Evolutionary conservation across 306 rosid genomes (phyloP).

Genomic region (Cucurbita moschata): DNA sequence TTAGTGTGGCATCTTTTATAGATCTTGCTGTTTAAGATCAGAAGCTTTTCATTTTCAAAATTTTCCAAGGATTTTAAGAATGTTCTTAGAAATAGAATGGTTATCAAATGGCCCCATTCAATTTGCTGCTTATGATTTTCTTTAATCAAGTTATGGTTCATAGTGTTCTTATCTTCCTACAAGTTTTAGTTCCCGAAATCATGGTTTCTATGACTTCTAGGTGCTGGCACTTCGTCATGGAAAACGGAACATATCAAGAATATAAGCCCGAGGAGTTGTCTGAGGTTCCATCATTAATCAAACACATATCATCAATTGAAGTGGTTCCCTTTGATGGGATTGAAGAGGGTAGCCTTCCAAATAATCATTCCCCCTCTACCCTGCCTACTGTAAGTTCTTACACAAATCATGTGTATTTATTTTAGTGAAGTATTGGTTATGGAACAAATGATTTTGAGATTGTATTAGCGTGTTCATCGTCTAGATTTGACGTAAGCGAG

Average conservation of each 20-base stretch:
- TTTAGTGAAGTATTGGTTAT: neutral
- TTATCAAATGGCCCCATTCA: neutral
- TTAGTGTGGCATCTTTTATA: neutral
- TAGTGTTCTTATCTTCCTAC: neutral
- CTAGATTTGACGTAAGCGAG: neutral
- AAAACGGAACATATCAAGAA: constrained; percentile 4
- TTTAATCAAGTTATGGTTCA: neutral
- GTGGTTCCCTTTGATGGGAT: constrained; percentile 36
- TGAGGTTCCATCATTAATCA: constrained; percentile 45
- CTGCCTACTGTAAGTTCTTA: constrained; percentile 26
- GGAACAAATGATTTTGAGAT: neutral
- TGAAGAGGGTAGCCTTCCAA: constrained; percentile 1
- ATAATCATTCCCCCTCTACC: constrained; percentile 11
- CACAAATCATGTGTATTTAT: neutral
- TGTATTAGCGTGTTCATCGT: neutral
- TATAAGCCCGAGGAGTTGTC: constrained; percentile 9
- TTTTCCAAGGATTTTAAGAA: neutral
- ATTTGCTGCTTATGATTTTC: neutral
- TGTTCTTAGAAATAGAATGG: neutral
- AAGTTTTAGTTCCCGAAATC: neutral
- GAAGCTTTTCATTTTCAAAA: neutral
- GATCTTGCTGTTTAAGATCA: neutral
- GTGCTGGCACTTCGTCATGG: neutral
- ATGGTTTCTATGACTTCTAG: neutral
- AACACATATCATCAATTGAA: constrained; percentile 33